Evolutionary conservation across 352 stramenopile genomes (phyloP).

Genomic region (Phytophthora tentaculata): DNA sequence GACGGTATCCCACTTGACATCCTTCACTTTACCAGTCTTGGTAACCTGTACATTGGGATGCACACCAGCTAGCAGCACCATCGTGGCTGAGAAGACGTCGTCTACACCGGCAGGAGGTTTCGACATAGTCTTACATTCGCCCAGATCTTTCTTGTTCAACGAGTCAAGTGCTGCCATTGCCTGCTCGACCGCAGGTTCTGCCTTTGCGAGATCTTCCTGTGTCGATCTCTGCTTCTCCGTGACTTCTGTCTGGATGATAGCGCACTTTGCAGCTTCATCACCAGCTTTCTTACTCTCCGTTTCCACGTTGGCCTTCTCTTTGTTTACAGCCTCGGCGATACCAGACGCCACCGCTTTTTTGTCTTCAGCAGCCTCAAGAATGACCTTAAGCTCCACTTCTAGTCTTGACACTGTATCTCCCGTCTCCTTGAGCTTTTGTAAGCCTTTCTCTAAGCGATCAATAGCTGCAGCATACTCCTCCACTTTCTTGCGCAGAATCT

Average conservation of each 20-base stretch:
- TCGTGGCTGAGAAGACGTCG: conserved; percentile 94
- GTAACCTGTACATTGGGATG: conserved; percentile 93
- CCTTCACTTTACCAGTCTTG: conserved; percentile 96
- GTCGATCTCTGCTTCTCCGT: conserved; percentile 92
- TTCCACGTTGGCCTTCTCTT: conserved; percentile 96
- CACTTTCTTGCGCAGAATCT: conserved; percentile 92
- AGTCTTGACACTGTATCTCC: conserved; percentile 92
- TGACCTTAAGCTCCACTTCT: conserved; percentile 95
- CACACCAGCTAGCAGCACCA: conserved; percentile 95
- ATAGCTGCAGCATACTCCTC: conserved; percentile 91
- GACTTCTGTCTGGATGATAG: conserved; percentile 94
- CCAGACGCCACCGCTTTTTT: conserved; percentile 95
- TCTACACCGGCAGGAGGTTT: conserved; percentile 95
- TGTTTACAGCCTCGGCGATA: conserved; percentile 95
- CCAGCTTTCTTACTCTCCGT: conserved; percentile 94
- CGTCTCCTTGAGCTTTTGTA: conserved; percentile 94
- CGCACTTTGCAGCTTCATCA: conserved; percentile 93
- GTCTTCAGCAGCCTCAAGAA: conserved; percentile 95
- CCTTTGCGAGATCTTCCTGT: conserved; percentile 92
- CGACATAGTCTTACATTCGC: conserved; percentile 97
- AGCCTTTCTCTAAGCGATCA: conserved; percentile 91
- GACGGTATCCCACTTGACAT: conserved; percentile 94
- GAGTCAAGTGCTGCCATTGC: conserved; percentile 97
- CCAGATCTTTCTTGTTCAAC: conserved; percentile 97
- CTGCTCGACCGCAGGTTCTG: conserved; percentile 93